A percentile compares a stretch with the other conserved stretches of the same genome.
Evolutionary conservation across 2,329 filamentous ascomycete species (phyloP).

Genomic region (Orbilia ellipsospora): DNA sequence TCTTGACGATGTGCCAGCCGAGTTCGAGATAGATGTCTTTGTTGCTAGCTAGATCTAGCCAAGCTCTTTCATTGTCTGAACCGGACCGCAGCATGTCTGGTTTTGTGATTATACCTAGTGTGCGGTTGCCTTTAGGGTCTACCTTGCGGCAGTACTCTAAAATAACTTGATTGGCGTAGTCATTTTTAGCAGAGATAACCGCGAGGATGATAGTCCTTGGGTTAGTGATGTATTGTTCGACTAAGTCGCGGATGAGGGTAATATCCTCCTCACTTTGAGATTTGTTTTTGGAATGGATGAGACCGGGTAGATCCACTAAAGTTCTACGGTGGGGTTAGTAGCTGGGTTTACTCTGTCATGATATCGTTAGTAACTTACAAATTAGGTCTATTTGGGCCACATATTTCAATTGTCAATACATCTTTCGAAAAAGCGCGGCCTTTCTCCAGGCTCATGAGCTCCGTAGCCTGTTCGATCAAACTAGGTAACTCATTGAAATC

Average conservation of each 20-base stretch:
- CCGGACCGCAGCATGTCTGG: slow-evolving; percentile 65
- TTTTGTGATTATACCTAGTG: slow-evolving; percentile 71
- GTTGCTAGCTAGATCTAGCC: slow-evolving; percentile 55
- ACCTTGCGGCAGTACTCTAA: slow-evolving; percentile 64
- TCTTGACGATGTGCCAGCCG: slow-evolving; percentile 70
- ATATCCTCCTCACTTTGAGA: slow-evolving; percentile 65
- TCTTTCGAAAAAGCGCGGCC: slow-evolving; percentile 64
- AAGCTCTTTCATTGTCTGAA: slow-evolving; percentile 63
- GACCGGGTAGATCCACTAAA: slow-evolving; percentile 69
- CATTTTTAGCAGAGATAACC: slow-evolving; percentile 66
- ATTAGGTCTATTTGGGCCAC: slow-evolving; percentile 64
- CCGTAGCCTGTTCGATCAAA: slow-evolving; percentile 68
- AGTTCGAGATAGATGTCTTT: slow-evolving; percentile 59
- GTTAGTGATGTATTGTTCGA: slow-evolving; percentile 69
- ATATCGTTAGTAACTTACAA: slow-evolving; percentile 59
- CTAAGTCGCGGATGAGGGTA: slow-evolving; percentile 65
- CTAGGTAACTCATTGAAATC: slow-evolving; percentile 64
- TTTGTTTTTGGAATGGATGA: slow-evolving; percentile 67
- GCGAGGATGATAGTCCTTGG: slow-evolving; percentile 71
- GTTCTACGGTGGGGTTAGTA: slow-evolving; percentile 59
- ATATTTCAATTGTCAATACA: slow-evolving; percentile 66
- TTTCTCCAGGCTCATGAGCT: slow-evolving; percentile 66
- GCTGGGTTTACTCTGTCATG: not conserved
- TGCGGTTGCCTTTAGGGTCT: slow-evolving; percentile 65
- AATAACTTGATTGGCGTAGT: slow-evolving; percentile 71